Conservation (phyloP, 2,329 filamentous ascomycete species). For the Fusarium devonianum region DNA sequence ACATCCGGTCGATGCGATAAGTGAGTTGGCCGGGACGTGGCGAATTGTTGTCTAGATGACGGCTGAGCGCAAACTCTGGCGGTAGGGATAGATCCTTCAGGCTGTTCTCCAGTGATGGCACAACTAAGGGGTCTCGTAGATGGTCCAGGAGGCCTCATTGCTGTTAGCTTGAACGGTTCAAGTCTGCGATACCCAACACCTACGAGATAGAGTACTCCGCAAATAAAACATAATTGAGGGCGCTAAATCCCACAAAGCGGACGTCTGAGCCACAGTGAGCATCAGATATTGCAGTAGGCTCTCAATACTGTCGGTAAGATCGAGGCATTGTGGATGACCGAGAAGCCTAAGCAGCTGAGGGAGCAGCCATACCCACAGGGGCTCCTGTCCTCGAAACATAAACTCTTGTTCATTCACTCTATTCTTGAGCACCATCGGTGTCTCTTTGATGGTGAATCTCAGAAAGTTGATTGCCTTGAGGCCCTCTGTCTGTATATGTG, state of each 20-base stretch:
- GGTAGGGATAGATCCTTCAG: conserved; percentile 48
- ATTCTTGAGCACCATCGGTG: conserved; percentile 70
- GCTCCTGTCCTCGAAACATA: conserved; percentile 63
- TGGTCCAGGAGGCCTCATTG: conserved; percentile 45
- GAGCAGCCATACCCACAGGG: conserved; percentile 71
- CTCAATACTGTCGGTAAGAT: conserved; percentile 60
- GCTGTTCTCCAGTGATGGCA: conserved; percentile 41
- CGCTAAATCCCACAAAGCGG: conserved; percentile 57
- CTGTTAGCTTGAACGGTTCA: conserved; percentile 1
- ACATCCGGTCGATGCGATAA: conserved; percentile 50
- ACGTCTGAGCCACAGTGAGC: conserved; percentile 52
- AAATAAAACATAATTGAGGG: conserved; percentile 57
- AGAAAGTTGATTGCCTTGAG: conserved; percentile 81
- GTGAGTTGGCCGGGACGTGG: conserved; percentile 41
- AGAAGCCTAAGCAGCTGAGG: conserved; percentile 65
- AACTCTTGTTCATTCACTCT: conserved; percentile 51
- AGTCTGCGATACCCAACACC: conserved; percentile 27
- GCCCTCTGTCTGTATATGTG: conserved; percentile 65
- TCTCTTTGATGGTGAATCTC: conserved; percentile 75
- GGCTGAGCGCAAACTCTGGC: conserved; percentile 47
- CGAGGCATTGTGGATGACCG: conserved; percentile 57
- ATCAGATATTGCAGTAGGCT: conserved; percentile 60
- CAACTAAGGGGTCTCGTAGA: conserved; percentile 45
- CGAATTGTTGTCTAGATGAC: conserved; percentile 43
- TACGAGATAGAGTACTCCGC: conserved; percentile 56